These are phyloP conservation scores for Cydonia oblonga DNA, from an alignment of 331 rosid species.

Conservation along the genomic window DNA sequence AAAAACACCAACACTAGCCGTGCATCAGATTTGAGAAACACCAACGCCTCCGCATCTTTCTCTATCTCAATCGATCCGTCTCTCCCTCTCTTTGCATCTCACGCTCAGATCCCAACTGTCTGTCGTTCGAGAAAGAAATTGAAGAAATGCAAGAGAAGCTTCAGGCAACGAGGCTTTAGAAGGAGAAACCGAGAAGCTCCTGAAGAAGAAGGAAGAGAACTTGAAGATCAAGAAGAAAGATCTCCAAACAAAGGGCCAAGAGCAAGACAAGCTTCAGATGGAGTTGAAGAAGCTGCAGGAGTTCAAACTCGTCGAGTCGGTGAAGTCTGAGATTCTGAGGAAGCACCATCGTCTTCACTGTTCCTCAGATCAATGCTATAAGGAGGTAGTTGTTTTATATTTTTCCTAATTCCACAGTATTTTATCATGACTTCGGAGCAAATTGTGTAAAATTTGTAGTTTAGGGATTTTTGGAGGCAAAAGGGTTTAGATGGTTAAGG, in stretches of 20 bases:
- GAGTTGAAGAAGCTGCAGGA: slow-evolving; percentile 79
- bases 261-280: slow-evolving; percentile 65
- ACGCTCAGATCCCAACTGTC: too few species aligned
- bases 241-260: slow-evolving; percentile 37
- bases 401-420: neutral
- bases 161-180: slow-evolving; percentile 50
- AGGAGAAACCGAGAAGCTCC: slow-evolving; percentile 70
- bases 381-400: neutral
- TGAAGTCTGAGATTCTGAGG: too few species aligned
- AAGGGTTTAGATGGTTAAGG: neutral
- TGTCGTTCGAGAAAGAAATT: slow-evolving; percentile 57
- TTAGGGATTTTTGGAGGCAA: slow-evolving; percentile 6
- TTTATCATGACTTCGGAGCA: neutral
- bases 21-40: too few species aligned
- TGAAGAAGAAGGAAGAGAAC: slow-evolving; percentile 62
- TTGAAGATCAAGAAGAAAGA: slow-evolving; percentile 62
- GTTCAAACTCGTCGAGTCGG: slow-evolving; percentile 15
- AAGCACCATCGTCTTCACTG: slow-evolving; percentile 9
- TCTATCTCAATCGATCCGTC: too few species aligned
- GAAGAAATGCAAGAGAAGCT: slow-evolving; percentile 70
- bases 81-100: too few species aligned
- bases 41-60: too few species aligned
- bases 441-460: slow-evolving; percentile 1
- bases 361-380: slow-evolving; percentile 25
- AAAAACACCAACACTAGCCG: too few species aligned